These are phyloP conservation scores for Bimuria novae-zelandiae DNA, from an alignment of 2,329 filamentous ascomycete species.

Conservation along the genomic window DNA sequence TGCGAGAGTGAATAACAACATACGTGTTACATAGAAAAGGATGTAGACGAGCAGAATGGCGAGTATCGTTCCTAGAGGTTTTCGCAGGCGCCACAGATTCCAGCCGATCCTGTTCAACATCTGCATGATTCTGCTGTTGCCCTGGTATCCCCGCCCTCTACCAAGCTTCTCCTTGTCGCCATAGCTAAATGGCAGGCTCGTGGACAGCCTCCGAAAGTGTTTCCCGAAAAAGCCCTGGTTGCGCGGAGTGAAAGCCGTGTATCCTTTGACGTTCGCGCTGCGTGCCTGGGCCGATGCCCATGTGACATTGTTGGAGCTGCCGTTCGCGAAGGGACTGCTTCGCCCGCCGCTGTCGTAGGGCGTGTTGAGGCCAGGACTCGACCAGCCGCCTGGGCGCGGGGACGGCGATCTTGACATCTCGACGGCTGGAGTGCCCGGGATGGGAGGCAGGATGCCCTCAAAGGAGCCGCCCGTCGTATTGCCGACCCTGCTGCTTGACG, in stretches of 20 bases:
- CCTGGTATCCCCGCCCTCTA: conserved; percentile 54
- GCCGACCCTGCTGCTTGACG: conserved; percentile 32
- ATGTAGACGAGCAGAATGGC: conserved; percentile 65
- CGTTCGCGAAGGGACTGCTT: conserved; percentile 65
- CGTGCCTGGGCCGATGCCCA: conserved; percentile 85
- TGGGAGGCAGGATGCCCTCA: conserved; percentile 42
- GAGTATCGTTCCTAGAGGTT: conserved; percentile 64
- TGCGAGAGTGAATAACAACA: conserved; percentile 51
- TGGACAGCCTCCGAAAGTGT: conserved; percentile 80
- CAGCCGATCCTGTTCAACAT: conserved; percentile 46
- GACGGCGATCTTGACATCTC: conserved; percentile 89
- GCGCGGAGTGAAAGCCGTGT: conserved; percentile 78
- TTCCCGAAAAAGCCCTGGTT: conserved; percentile 87
- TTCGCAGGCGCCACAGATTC: conserved; percentile 68
- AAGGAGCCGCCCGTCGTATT: conserved; percentile 38
- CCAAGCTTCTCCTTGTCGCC: conserved; percentile 79
- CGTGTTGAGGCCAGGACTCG: conserved; percentile 77
- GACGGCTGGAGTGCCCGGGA: conserved; percentile 44
- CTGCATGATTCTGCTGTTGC: conserved; percentile 41
- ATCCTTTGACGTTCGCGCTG: conserved; percentile 72
- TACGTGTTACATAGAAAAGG: conserved; percentile 75
- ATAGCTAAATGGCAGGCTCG: conserved; percentile 71
- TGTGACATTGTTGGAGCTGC: conserved; percentile 62
- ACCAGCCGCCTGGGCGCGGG: conserved; percentile 85
- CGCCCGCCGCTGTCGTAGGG: conserved; percentile 66